A percentile compares a stretch with the other conserved stretches of the same genome.
These are phyloP conservation scores for Actinomucor elegans DNA, from an alignment of 371 early-diverging fungal species.

Conservation along the genomic window DNA sequence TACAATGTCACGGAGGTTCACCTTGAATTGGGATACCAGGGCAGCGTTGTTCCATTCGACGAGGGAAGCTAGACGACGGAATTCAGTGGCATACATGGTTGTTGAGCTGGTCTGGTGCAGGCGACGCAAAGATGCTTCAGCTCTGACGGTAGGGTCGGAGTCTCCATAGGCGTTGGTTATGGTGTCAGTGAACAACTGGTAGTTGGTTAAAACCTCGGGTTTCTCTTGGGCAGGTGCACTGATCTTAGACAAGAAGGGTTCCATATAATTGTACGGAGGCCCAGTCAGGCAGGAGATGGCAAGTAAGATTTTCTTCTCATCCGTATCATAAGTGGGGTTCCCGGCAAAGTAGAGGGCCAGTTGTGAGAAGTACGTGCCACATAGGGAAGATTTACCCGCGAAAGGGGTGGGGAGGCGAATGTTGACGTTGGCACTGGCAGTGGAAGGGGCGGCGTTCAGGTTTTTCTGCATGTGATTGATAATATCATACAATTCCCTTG, in stretches of 20 bases:
- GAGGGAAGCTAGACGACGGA: neutral
- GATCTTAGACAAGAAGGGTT: neutral
- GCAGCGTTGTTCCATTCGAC: neutral
- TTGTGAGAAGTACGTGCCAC: neutral
- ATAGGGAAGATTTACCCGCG: neutral
- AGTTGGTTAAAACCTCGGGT: neutral
- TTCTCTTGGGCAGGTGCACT: neutral
- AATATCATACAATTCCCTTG: no score
- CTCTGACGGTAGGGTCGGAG: neutral
- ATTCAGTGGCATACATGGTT: neutral
- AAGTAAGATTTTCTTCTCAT: neutral
- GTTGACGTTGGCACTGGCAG: neutral
- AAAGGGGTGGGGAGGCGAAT: neutral
- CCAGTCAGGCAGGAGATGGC: neutral
- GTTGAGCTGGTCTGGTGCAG: neutral
- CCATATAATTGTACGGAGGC: neutral
- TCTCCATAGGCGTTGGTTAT: neutral
- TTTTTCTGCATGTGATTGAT: no score
- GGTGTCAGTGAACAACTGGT: neutral
- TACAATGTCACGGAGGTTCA: neutral
- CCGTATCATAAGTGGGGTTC: neutral
- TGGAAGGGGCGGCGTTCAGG: no score
- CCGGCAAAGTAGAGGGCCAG: neutral
- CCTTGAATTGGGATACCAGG: neutral
- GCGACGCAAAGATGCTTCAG: neutral